phyloP scores from a whole-genome alignment of 2,329 filamentous ascomycete genomes.

The Whalleya microplaca region DNA sequence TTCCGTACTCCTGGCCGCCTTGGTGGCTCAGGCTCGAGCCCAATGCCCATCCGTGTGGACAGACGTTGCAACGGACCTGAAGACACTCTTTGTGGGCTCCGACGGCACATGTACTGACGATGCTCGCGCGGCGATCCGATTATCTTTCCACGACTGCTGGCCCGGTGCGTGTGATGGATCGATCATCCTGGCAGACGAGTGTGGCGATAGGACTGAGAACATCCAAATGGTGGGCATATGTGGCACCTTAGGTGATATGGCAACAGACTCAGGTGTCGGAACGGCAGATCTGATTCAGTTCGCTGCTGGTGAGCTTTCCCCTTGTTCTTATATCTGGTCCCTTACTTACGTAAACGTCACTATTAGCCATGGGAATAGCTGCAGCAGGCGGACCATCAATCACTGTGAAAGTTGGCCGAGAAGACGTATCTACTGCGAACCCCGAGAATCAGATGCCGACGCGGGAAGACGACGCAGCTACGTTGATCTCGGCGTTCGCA shows the following conservation, averaged over 20 bases:
- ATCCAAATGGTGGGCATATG: constrained; percentile 31
- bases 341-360: not conserved
- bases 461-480: constrained; percentile 18
- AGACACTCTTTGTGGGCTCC: constrained; percentile 22
- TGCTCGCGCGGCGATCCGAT: constrained; percentile 34
- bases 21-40: constrained; percentile 13
- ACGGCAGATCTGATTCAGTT: constrained; percentile 36
- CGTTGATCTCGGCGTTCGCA: constrained; percentile 24
- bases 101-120: constrained; percentile 29
- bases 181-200: constrained; percentile 35
- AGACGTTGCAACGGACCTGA: constrained; percentile 30
- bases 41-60: constrained; percentile 33
- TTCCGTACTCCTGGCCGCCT: constrained; percentile 9
- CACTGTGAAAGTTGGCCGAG: constrained; percentile 32
- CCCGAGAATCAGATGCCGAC: constrained; percentile 25
- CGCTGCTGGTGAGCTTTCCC: constrained; percentile 30
- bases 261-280: constrained; percentile 29
- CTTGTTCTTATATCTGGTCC: not conserved
- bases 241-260: constrained; percentile 27
- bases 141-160: constrained; percentile 38
- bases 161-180: constrained; percentile 35
- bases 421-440: constrained; percentile 29
- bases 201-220: constrained; percentile 32
- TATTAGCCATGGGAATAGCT: constrained; percentile 29
- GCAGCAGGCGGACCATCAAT: constrained; percentile 27